Percentiles rank a stretch among this genome's conserved stretches.
These are phyloP conservation scores for Taphrina deformans DNA, from an alignment of 1,139 yeast genomes.

Conservation along the genomic window DNA sequence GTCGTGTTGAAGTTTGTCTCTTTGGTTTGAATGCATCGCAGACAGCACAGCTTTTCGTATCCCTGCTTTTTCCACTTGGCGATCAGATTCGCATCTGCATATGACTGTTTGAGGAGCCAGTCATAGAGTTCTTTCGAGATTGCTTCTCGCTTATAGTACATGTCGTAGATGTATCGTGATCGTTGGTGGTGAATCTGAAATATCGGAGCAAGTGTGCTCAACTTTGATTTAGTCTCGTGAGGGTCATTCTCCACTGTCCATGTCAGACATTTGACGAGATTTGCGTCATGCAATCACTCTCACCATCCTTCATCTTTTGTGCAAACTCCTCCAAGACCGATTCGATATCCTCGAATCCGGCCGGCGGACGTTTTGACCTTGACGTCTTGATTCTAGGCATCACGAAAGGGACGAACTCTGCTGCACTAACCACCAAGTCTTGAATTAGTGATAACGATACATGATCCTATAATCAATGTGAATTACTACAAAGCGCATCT, in stretches of 20 bases:
- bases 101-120: constrained; percentile 69
- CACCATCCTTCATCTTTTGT: constrained; percentile 56
- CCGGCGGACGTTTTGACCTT: constrained; percentile 40
- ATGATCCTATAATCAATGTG: too few relatives aligned
- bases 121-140: constrained; percentile 70
- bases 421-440: too few relatives aligned
- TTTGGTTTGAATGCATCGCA: constrained; percentile 68
- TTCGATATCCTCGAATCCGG: constrained; percentile 71
- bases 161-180: constrained; percentile 71
- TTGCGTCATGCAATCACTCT: too few relatives aligned
- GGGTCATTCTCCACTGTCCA: constrained; percentile 37
- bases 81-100: constrained; percentile 68
- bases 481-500: too few relatives aligned
- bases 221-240: constrained; percentile 47
- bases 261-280: too few relatives aligned
- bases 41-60: constrained; percentile 81
- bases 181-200: constrained; percentile 70
- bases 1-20: constrained; percentile 49
- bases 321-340: constrained; percentile 68
- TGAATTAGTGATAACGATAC: too few relatives aligned
- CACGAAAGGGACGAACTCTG: too few relatives aligned
- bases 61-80: constrained; percentile 62
- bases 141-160: constrained; percentile 67
- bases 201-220: constrained; percentile 71
- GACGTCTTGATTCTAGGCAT: constrained; percentile 32